Evolutionary conservation across 1,284 basidiomycete species (phyloP), one percentile per base, ranked within the genome.

Genomic region (Cutaneotrichosporon sp.): DNA sequence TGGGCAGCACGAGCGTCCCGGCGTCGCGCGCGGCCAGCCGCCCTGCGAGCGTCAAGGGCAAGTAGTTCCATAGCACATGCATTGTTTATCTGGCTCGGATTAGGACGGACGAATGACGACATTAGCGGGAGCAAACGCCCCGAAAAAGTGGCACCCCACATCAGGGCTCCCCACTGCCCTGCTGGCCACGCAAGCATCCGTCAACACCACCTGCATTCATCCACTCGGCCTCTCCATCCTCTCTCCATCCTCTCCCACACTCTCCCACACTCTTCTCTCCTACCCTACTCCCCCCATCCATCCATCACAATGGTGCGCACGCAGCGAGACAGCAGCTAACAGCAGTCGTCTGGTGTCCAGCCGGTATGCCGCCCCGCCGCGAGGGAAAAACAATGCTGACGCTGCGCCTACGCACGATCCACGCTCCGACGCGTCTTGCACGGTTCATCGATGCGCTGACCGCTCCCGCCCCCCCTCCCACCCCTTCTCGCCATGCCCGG

Each of bases 321-420:
- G 22, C 20, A 20, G 2, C 3, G 16, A 18, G 54, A 8, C 6
- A 4, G n/a, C 4, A 34, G 34, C 51, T 53, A 36, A 53, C 24
- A 25, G 22, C 61, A 77, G 75, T 75, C 75, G 52, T 77, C 75
- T 68, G 75, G 75, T 69, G 74, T 77, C 60, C 74, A 77, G 68
- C 72, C 74, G 62, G 75, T 73, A 55, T 58, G 72, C 71, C 24
- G 16, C 20, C 8, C 33, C 22, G 13, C n/a, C 8, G 8, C 10
- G 20, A n/a, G 20, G 18, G 14, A n/a, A n/a, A 18, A 16, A 22
- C 34, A 11, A 11, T 27, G 54, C n/a, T 55, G 38, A 31, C 16
- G 34, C 31, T 52, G 33, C 6, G 20, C 20, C 50, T 20, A n/a
- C 33, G 13, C 20, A 51, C 50, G 33, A 52, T 29, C 50, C 20